Evolutionary conservation across 2,329 filamentous ascomycete genomes (phyloP).

Genomic region (Gaeumannomyces tritici): DNA sequence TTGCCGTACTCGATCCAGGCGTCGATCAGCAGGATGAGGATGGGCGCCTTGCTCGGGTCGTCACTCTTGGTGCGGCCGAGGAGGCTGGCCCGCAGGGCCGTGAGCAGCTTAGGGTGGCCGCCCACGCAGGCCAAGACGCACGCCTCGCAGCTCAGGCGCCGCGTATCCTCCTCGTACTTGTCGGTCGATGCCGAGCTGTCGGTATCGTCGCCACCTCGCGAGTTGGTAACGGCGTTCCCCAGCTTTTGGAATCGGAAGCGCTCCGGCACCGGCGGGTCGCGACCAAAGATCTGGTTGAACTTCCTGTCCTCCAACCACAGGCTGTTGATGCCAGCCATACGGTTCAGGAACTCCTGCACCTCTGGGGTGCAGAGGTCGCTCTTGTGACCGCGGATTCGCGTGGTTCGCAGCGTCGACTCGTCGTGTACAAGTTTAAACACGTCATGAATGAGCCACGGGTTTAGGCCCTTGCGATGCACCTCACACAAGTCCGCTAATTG

Average conservation of each 20-base stretch:
- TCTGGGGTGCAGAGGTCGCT: not conserved
- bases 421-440: constrained; percentile 22
- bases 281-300: constrained; percentile 5
- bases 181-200: not conserved
- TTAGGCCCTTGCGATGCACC: constrained; percentile 7
- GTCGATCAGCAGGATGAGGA: constrained; percentile 24
- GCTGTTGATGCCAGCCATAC: constrained; percentile 10
- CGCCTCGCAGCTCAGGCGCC: constrained; percentile 31
- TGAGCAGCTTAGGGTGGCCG: constrained; percentile 27
- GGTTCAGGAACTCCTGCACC: constrained; percentile 11
- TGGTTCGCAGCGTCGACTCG: constrained; percentile 10
- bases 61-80: constrained; percentile 21
- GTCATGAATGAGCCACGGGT: constrained; percentile 12
- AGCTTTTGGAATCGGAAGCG: constrained; percentile 6
- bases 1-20: constrained; percentile 30
- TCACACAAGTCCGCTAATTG: not conserved
- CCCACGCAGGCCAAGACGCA: constrained; percentile 42
- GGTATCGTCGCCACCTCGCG: not conserved
- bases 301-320: constrained; percentile 8
- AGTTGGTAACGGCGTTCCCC: not conserved
- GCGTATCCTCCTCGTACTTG: too few relatives aligned
- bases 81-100: constrained; percentile 34
- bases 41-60: not conserved
- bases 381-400: constrained; percentile 8
- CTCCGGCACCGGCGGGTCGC: not conserved